These are phyloP conservation scores for Colletotrichum sp. DNA, from an alignment of 2,329 filamentous ascomycete genomes.

Conservation along the genomic window DNA sequence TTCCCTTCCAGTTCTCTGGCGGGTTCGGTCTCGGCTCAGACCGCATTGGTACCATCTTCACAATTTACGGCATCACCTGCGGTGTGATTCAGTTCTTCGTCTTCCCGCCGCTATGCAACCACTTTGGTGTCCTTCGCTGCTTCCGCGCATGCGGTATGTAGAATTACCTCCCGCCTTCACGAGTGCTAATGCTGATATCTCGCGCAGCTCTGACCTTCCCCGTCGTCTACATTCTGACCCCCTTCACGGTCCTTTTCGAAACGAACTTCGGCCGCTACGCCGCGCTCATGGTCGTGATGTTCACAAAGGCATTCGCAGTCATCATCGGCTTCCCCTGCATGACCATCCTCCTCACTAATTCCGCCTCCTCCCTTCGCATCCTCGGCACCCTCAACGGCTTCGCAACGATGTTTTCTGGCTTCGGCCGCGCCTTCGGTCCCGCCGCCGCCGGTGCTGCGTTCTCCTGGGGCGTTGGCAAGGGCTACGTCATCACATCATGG, in stretches of 20 bases:
- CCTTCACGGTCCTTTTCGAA: slow-evolving; percentile 74
- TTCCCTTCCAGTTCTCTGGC: slow-evolving; percentile 82
- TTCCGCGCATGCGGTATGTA: slow-evolving; percentile 64
- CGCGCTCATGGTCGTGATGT: slow-evolving; percentile 70
- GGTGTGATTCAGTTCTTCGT: slow-evolving; percentile 85
- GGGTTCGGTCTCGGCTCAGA: slow-evolving; percentile 78
- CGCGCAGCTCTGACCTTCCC: slow-evolving; percentile 66
- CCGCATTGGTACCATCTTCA: slow-evolving; percentile 85
- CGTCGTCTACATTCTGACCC: slow-evolving; percentile 78
- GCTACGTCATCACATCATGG: slow-evolving; percentile 81
- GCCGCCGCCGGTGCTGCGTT: slow-evolving; percentile 75
- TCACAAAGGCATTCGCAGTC: slow-evolving; percentile 74
- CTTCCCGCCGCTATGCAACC: slow-evolving; percentile 77
- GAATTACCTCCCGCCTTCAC: background rate
- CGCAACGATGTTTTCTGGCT: slow-evolving; percentile 79
- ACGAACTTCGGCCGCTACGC: slow-evolving; percentile 54
- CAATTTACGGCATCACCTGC: slow-evolving; percentile 78
- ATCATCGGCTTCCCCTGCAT: slow-evolving; percentile 90
- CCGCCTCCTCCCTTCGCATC: slow-evolving; percentile 81
- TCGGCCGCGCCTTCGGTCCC: slow-evolving; percentile 82
- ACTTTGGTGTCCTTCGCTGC: slow-evolving; percentile 76
- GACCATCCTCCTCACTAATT: slow-evolving; percentile 88
- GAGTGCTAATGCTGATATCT: background rate
- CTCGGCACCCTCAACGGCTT: slow-evolving; percentile 93
- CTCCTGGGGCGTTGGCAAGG: slow-evolving; percentile 73